Percentiles rank a stretch among this genome's conserved stretches.
phyloP scores from a whole-genome alignment of 2,329 filamentous ascomycete species.

The Pseudodiploospora longispora region DNA sequence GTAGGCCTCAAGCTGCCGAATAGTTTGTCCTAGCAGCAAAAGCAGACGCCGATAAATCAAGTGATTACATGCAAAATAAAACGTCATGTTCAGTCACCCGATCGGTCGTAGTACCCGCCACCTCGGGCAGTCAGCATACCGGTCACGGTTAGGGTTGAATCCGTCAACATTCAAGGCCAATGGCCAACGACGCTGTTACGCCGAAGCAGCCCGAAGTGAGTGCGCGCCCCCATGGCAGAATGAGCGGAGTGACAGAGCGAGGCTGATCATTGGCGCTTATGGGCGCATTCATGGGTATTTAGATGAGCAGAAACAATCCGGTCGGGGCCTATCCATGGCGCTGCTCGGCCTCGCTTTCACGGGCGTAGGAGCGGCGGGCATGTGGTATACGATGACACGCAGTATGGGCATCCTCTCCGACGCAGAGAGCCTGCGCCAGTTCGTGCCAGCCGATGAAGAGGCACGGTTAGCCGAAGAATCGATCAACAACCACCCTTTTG shows the following conservation, averaged over 20 bases:
- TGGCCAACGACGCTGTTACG: slow-evolving; percentile 17
- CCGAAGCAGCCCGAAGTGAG: slow-evolving; percentile 17
- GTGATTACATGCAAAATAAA: no score
- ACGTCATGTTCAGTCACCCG: slow-evolving; percentile 15
- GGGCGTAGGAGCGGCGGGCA: slow-evolving; percentile 23
- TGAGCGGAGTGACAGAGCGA: neutral
- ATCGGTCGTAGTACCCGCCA: slow-evolving; percentile 17
- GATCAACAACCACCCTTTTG: slow-evolving; percentile 70
- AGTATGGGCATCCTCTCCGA: slow-evolving; percentile 43
- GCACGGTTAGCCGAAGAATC: slow-evolving; percentile 57
- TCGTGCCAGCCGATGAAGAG: slow-evolving; percentile 47
- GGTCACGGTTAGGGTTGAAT: slow-evolving; percentile 7
- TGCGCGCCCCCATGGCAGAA: neutral
- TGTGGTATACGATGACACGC: slow-evolving; percentile 27
- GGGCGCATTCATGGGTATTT: neutral
- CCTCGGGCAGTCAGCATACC: slow-evolving; percentile 15
- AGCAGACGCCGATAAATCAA: no score
- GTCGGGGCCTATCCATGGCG: slow-evolving; percentile 16
- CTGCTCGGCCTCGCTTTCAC: slow-evolving; percentile 23
- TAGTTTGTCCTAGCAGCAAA: no score
- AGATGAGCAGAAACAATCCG: slow-evolving; percentile 13
- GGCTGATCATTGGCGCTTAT: neutral
- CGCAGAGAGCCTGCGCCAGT: slow-evolving; percentile 64
- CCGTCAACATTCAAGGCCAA: slow-evolving; percentile 1
- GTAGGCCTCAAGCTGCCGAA: no score